Conservation (phyloP, 2,329 filamentous ascomycete species). For the Xylaria sp. region DNA sequence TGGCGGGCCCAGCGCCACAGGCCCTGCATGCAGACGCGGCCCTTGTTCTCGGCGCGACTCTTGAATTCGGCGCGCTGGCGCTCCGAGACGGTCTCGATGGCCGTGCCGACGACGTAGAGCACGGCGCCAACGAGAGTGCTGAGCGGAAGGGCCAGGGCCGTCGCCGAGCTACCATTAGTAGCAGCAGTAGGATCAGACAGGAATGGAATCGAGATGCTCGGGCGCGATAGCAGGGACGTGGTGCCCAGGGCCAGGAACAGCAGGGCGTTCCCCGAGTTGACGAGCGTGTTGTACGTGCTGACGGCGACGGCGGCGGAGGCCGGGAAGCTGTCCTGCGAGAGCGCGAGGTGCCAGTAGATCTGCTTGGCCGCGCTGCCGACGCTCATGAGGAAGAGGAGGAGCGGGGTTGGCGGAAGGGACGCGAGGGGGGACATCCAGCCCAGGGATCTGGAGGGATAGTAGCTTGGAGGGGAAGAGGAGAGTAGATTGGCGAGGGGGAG, state of each 20-base stretch:
- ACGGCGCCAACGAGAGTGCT: slow-evolving; percentile 59
- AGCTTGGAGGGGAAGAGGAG: not conserved
- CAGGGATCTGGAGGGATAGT: slow-evolving; percentile 13
- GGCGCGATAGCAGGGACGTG: slow-evolving; percentile 52
- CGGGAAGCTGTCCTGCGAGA: slow-evolving; percentile 63
- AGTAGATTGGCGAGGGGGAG: not conserved
- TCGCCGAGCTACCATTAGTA: not conserved
- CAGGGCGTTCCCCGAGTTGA: slow-evolving; percentile 67
- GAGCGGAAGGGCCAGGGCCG: slow-evolving; percentile 43
- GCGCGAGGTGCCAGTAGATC: slow-evolving; percentile 61
- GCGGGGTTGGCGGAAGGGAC: slow-evolving; percentile 58
- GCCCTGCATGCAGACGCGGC: slow-evolving; percentile 53
- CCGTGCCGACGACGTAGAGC: slow-evolving; percentile 63
- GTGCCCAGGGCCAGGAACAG: slow-evolving; percentile 63
- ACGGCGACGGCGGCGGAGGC: slow-evolving; percentile 57
- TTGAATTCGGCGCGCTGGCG: slow-evolving; percentile 63
- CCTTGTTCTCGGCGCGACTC: slow-evolving; percentile 51
- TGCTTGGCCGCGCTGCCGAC: slow-evolving; percentile 66
- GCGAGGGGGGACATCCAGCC: slow-evolving; percentile 51
- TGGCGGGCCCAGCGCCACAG: slow-evolving; percentile 56
- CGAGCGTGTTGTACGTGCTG: slow-evolving; percentile 62
- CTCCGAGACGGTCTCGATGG: slow-evolving; percentile 66
- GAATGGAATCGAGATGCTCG: slow-evolving; percentile 47
- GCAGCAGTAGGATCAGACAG: slow-evolving; percentile 43
- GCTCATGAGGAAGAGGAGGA: slow-evolving; percentile 64